These are phyloP conservation scores for Protea cynaroides DNA, from an alignment of 164 flowering plant species.

Conservation along the genomic window DNA sequence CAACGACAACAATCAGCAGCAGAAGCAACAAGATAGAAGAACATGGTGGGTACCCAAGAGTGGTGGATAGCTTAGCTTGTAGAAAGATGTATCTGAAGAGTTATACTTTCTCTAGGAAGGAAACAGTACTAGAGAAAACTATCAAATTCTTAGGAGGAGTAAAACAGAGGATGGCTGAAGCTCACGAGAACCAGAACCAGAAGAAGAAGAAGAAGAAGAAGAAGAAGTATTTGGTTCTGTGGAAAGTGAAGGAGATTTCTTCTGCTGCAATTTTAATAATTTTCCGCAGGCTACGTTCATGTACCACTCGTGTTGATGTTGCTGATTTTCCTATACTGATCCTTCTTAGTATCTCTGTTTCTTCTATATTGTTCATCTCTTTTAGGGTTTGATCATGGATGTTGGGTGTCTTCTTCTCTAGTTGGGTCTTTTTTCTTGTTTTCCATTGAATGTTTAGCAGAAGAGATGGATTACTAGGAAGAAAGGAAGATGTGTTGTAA, in stretches of 20 bases:
- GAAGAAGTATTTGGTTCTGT: conserved; percentile 18
- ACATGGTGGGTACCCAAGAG: conserved; percentile 16
- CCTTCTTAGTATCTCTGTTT: too few species aligned
- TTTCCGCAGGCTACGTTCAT: conserved; percentile 9
- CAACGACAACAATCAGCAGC: too few species aligned
- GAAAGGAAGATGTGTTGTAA: too few species aligned
- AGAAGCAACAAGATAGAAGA: neutral
- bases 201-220: conserved; percentile 11
- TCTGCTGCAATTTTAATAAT: conserved; percentile 25
- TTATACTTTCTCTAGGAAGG: conserved; percentile 48
- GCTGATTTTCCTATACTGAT: neutral
- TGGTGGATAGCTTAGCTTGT: conserved; percentile 53
- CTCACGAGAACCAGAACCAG: neutral
- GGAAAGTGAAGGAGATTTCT: conserved; percentile 34
- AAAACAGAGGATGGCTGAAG: conserved; percentile 23
- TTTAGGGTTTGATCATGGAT: too few species aligned
- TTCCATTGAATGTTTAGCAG: too few species aligned
- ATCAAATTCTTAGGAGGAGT: conserved; percentile 33
- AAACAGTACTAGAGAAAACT: conserved; percentile 29
- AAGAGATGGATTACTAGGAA: too few species aligned
- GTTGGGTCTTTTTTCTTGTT: too few species aligned
- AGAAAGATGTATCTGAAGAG: conserved; percentile 56
- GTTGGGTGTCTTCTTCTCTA: too few species aligned
- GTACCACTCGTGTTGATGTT: neutral
- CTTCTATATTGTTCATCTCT: too few species aligned